These are phyloP conservation scores for Pecoramyces ruminantium DNA, from an alignment of 192 early-diverging fungal species.

Conservation along the genomic window DNA sequence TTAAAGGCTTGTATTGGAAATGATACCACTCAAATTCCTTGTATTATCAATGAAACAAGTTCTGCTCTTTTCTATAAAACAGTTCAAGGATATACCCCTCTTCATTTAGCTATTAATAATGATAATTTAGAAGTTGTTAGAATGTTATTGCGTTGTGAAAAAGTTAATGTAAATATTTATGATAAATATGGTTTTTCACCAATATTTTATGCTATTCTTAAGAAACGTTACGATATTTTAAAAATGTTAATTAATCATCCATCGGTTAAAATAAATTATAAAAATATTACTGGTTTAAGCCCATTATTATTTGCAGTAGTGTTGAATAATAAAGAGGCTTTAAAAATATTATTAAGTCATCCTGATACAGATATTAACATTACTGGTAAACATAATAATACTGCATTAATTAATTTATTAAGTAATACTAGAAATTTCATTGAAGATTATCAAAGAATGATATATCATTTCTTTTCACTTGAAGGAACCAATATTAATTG, in stretches of 20 bases:
- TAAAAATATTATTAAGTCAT: background rate
- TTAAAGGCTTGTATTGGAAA: background rate
- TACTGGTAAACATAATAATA: background rate
- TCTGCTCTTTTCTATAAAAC: background rate
- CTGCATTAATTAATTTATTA: background rate
- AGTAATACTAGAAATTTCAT: background rate
- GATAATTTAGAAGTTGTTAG: background rate
- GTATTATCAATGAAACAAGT: background rate
- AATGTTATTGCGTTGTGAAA: background rate
- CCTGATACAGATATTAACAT: background rate
- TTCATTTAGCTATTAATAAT: background rate
- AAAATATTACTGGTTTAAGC: background rate
- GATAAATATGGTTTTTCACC: background rate
- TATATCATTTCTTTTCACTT: background rate
- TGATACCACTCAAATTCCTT: background rate
- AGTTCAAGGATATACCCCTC: background rate
- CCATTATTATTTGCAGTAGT: background rate
- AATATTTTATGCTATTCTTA: background rate
- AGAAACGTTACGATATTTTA: background rate
- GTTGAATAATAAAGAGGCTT: background rate
- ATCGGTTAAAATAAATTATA: background rate
- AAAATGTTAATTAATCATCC: background rate
- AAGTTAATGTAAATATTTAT: background rate
- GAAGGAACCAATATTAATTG: background rate
- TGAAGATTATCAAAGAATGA: background rate